phyloP scores from a whole-genome alignment of 148 eudicot genomes.

The Vaccinium myrtillus region DNA sequence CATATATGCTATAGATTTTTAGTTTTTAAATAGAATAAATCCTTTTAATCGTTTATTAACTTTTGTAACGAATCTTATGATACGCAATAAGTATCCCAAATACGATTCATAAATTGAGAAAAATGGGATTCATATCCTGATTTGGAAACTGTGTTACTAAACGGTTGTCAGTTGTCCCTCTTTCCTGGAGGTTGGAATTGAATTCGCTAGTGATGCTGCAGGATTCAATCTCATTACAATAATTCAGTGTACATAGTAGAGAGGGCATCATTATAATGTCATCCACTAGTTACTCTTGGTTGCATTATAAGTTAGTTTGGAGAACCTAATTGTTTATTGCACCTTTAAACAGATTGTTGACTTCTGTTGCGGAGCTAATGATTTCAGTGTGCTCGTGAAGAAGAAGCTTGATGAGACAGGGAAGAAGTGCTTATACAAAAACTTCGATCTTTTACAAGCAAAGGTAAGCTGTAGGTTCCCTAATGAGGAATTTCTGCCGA shows the following conservation, averaged over 20 bases:
- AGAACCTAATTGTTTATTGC: slow-evolving; percentile 11
- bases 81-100: too few species aligned
- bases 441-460: slow-evolving; percentile 70
- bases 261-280: not conserved
- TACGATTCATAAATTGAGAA: too few species aligned
- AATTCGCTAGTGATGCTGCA: not conserved
- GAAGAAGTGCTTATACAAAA: slow-evolving; percentile 66
- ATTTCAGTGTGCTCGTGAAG: slow-evolving; percentile 79
- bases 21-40: too few species aligned
- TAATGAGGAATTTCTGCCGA: not conserved
- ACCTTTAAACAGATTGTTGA: slow-evolving; percentile 74
- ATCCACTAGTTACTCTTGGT: not conserved
- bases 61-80: too few species aligned
- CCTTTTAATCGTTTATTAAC: too few species aligned
- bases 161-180: not conserved
- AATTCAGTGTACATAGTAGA: not conserved
- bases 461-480: slow-evolving; percentile 45
- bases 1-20: too few species aligned
- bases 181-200: not conserved
- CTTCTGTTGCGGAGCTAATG: slow-evolving; percentile 96
- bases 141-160: too few species aligned
- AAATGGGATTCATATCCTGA: too few species aligned
- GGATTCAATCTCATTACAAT: slow-evolving; percentile 3
- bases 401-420: slow-evolving; percentile 71
- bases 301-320: slow-evolving; percentile 14